Percentiles rank a stretch among this genome's conserved stretches.
phyloP scores from a whole-genome alignment of 345 rosid species.

The Lenwebbia sp. region DNA sequence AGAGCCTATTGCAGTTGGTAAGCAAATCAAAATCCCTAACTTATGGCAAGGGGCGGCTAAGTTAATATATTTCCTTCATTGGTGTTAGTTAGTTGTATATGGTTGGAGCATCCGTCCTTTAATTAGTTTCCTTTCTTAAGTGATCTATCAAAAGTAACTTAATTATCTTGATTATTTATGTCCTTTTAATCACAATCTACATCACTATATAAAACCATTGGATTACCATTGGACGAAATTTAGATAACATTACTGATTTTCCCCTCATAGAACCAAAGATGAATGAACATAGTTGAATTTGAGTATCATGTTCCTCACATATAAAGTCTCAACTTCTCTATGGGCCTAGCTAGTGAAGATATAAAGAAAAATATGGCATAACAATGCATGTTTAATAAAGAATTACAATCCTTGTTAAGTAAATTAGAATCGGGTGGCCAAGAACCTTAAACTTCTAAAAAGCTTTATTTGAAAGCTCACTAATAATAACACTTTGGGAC shows the following conservation, averaged over 20 bases:
- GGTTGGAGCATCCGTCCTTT: background rate
- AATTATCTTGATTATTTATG: background rate
- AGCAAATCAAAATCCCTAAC: background rate
- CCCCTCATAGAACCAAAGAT: background rate
- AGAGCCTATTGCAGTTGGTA: slow-evolving; percentile 88
- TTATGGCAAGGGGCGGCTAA: background rate
- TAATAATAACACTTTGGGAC: background rate
- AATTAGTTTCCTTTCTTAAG: background rate
- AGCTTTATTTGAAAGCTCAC: background rate
- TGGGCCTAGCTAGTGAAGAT: background rate
- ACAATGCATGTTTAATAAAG: background rate
- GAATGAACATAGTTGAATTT: background rate
- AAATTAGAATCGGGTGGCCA: background rate
- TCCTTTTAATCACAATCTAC: background rate
- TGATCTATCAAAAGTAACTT: background rate
- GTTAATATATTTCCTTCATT: background rate
- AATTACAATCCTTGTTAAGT: background rate
- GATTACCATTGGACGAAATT: background rate
- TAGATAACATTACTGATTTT: background rate
- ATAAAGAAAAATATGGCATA: background rate
- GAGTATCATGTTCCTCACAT: background rate
- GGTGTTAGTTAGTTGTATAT: background rate
- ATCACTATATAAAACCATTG: background rate
- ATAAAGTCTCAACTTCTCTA: background rate
- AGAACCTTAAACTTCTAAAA: background rate